Conservation (phyloP, 805 yeast species). For the Metschnikowia similis region DNA sequence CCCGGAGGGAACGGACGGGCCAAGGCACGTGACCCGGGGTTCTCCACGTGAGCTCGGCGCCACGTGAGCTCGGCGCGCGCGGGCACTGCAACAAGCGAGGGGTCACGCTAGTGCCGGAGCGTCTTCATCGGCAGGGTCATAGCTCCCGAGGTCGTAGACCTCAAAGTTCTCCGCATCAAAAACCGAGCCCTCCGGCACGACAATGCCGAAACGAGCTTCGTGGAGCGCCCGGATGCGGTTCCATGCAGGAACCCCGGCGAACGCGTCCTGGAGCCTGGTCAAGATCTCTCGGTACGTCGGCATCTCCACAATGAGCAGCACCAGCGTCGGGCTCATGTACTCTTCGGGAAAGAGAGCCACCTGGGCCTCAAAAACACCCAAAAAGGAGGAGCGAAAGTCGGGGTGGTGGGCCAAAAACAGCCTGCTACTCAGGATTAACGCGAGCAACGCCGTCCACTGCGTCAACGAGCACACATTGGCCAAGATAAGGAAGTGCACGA, state of each 20-base stretch:
- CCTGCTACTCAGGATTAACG: conserved; percentile 34
- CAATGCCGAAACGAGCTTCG: conserved; percentile 4
- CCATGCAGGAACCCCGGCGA: conserved; percentile 17
- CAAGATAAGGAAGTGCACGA: conserved; percentile 44
- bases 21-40: no score
- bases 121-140: conserved; percentile 26
- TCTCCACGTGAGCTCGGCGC: no score
- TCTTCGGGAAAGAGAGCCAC: conserved; percentile 40
- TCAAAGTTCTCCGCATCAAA: conserved; percentile 20
- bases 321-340: conserved; percentile 25
- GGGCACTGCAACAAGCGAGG: background rate
- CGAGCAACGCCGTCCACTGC: conserved; percentile 58
- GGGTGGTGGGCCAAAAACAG: conserved; percentile 20
- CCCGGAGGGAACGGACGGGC: no score
- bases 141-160: conserved; percentile 19
- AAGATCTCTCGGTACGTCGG: conserved; percentile 14
- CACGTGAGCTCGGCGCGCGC: background rate
- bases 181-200: background rate
- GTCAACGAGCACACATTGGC: conserved; percentile 61
- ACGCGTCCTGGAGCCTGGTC: conserved; percentile 18
- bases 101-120: conserved; percentile 22
- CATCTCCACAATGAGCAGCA: conserved; percentile 17
- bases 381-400: conserved; percentile 26
- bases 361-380: conserved; percentile 32
- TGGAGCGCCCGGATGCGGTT: conserved; percentile 7